phyloP scores from a whole-genome alignment of 176 grass and related monocot species.

The Olyra latifolia region DNA sequence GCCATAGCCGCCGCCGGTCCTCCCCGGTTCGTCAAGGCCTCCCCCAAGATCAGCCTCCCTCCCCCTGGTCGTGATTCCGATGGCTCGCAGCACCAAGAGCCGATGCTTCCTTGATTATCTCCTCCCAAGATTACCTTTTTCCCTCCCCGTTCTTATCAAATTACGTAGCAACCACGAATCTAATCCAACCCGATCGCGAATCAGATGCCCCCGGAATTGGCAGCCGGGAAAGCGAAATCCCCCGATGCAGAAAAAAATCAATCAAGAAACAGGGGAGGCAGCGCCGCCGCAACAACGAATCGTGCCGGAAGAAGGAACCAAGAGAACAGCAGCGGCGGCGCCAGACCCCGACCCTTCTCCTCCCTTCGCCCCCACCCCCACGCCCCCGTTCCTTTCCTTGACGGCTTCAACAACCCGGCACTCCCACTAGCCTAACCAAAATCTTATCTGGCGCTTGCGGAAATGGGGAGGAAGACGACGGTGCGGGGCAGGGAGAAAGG shows the following conservation, averaged over 20 bases:
- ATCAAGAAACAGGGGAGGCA: background rate
- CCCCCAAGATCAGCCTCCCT: slow-evolving; percentile 29
- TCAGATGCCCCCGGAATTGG: slow-evolving; percentile 40
- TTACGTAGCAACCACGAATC: slow-evolving; percentile 35
- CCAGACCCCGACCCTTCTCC: background rate
- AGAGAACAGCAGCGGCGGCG: slow-evolving; percentile 17
- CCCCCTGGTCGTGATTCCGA: background rate
- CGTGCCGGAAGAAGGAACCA: slow-evolving; percentile 19
- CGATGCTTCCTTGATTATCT: slow-evolving; percentile 5
- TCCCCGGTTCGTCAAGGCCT: background rate
- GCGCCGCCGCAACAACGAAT: slow-evolving; percentile 10
- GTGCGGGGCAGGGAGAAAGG: background rate
- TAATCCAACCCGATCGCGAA: slow-evolving; percentile 36
- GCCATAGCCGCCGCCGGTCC: slow-evolving; percentile 26
- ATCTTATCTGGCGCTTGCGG: slow-evolving; percentile 45
- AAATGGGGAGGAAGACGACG: slow-evolving; percentile 18
- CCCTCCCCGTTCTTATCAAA: slow-evolving; percentile 16
- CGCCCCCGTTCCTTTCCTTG: slow-evolving; percentile 9
- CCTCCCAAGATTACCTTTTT: background rate
- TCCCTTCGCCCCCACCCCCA: slow-evolving; percentile 21
- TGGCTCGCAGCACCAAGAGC: background rate
- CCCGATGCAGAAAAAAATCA: background rate
- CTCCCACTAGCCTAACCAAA: slow-evolving; percentile 19
- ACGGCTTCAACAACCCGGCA: slow-evolving; percentile 26
- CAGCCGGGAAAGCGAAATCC: slow-evolving; percentile 21